Evolutionary conservation across 352 stramenopile species (phyloP), one percentile per base, ranked within the genome.

Genomic region (Globisporangium emineosum): DNA sequence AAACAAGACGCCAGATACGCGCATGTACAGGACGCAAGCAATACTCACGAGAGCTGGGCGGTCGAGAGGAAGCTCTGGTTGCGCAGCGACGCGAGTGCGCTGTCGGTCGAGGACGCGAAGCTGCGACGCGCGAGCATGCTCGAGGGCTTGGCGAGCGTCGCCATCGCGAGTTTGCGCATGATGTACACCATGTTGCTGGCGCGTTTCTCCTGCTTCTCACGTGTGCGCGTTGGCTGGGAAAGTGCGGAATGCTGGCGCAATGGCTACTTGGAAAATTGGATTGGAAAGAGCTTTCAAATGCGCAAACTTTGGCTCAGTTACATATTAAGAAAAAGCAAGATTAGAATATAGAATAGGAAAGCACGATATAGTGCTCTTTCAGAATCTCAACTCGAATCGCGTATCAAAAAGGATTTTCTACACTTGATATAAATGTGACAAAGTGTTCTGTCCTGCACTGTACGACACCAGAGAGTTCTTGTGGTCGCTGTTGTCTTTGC

Each of bases 61-160:
- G 82, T 91, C 29, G 82, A 93, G 60, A 93, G 73, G 62, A 93
- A 91, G 73, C 81, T 87, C 58, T 84, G 62, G 23, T 80, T 82
- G 37, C 73, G 61, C n/a, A 93, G 78, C 43, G 79, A 76, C 62
- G 57, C 57, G 27, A 83, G 66, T 50, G 68, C 71, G n/a, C 57
- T 70, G 49, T 62, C 45, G 25, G 62, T 64, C 21, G 63, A 32
- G 10, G 30, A 53, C 17, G 62, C 32, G 23, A 68, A 68, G 37
- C 27, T 23, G 25, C 62, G 54, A 21, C 40, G 40, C 40, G 29
- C 40, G 21, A 66, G n/a, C 1, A 55, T 9, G 25, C 25, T 56
- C 2, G 60, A 35, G 8, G 51, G 9, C 17, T 25, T 25, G 12
- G 43, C 15, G 29, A 21, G 40, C 42, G 32, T 55, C 29, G 51